Evolutionary conservation across 1,284 basidiomycete genomes (phyloP).

Genomic region (Ustilago trichophora): DNA sequence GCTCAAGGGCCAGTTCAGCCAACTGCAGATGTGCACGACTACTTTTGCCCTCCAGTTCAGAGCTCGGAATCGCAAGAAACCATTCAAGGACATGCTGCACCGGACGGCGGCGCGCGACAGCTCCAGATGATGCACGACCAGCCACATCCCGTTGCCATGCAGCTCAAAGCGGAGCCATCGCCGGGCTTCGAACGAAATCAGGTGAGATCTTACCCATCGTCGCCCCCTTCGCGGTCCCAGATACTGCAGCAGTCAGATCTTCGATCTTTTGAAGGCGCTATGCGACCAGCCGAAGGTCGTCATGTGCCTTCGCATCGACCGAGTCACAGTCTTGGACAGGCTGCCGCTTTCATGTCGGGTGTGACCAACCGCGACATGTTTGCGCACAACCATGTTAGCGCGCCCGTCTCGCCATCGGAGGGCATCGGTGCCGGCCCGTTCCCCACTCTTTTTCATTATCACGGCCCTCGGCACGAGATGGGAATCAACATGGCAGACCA

Average conservation of each 20-base stretch:
- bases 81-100: not conserved
- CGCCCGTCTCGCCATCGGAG: constrained; percentile 40
- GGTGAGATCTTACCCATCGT: constrained; percentile 31
- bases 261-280: not conserved
- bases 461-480: constrained; percentile 14
- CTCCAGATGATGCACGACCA: not conserved
- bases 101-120: not conserved
- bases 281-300: constrained; percentile 6
- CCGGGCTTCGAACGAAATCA: constrained; percentile 7
- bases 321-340: constrained; percentile 45
- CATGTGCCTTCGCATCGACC: constrained; percentile 30
- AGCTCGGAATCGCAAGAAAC: constrained; percentile 6
- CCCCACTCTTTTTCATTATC: constrained; percentile 7
- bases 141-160: not conserved
- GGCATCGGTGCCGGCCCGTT: constrained; percentile 8
- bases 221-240: constrained; percentile 16
- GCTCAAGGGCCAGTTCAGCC: not conserved
- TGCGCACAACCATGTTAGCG: constrained; percentile 22
- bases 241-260: constrained; percentile 9
- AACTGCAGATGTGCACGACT: not conserved
- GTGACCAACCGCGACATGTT: constrained; percentile 8
- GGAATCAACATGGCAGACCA: constrained; percentile 9
- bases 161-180: constrained; percentile 7
- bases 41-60: not conserved
- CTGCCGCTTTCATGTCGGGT: constrained; percentile 26